Evolutionary conservation across 371 early-diverging fungal species (phyloP).

Genomic region (Vittaforma corneae): DNA sequence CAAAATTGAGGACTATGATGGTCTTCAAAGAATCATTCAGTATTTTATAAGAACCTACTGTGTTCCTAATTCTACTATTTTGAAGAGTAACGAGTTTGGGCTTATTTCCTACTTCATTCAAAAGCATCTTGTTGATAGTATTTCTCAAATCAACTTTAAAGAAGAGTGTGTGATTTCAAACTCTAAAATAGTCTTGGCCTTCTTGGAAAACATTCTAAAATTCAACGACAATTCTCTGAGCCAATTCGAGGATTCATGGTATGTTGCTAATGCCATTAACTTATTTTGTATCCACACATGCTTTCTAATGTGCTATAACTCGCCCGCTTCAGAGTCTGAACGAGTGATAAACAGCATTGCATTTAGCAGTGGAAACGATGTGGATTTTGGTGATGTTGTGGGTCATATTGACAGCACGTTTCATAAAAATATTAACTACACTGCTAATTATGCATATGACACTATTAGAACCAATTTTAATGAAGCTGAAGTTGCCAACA

Average conservation of each 20-base stretch:
- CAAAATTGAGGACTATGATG: slow-evolving; percentile 68
- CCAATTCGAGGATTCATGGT: slow-evolving; percentile 53
- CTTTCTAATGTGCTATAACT: slow-evolving; percentile 22
- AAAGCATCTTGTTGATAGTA: slow-evolving; percentile 49
- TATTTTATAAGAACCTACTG: slow-evolving; percentile 58
- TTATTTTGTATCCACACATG: slow-evolving; percentile 34
- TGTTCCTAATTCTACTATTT: slow-evolving; percentile 56
- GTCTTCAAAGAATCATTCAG: slow-evolving; percentile 57
- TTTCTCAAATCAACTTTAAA: slow-evolving; percentile 27
- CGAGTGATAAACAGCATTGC: no score
- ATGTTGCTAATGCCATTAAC: slow-evolving; percentile 52
- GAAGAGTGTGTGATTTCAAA: background rate
- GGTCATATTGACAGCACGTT: background rate
- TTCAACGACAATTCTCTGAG: slow-evolving; percentile 59
- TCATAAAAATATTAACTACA: slow-evolving; percentile 3
- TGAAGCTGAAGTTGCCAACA: background rate
- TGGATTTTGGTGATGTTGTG: background rate
- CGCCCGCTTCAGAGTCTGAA: background rate
- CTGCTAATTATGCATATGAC: no score
- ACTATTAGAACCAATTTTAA: background rate
- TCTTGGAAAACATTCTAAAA: slow-evolving; percentile 56
- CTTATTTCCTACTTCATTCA: slow-evolving; percentile 57
- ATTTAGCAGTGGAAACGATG: background rate
- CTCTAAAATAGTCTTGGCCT: slow-evolving; percentile 48
- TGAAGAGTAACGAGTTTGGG: slow-evolving; percentile 56